phyloP scores from a whole-genome alignment of 1,284 basidiomycete genomes.

The Apiotrichum veenhuisii region DNA sequence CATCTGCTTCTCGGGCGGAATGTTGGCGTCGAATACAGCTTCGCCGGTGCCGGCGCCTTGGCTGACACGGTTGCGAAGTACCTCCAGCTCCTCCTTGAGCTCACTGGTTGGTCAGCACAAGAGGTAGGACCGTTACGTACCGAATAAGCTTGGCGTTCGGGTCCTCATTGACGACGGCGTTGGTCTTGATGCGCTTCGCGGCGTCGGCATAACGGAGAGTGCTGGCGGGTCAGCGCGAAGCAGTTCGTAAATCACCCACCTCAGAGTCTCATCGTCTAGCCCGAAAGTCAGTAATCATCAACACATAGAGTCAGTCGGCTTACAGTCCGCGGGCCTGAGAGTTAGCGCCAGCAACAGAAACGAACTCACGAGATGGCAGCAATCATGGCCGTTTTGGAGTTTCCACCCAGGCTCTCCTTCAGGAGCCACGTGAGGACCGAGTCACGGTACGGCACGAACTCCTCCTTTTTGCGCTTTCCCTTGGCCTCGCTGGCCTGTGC shows the following conservation, averaged over 20 bases:
- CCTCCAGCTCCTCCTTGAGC: constrained; percentile 93
- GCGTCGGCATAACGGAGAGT: constrained; percentile 82
- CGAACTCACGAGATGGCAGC: constrained; percentile 73
- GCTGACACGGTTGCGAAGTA: constrained; percentile 35
- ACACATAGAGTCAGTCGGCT: constrained; percentile 4
- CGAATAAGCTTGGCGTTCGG: constrained; percentile 93
- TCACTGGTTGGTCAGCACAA: constrained; percentile 73
- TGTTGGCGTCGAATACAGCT: constrained; percentile 75
- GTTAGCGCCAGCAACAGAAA: neutral
- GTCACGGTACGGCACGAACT: constrained; percentile 91
- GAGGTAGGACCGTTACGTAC: constrained; percentile 11
- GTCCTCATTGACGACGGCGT: constrained; percentile 98
- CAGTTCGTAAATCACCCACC: constrained; percentile 40
- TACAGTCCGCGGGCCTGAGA: constrained; percentile 66
- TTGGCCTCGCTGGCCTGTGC: constrained; percentile 63
- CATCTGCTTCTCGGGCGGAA: constrained; percentile 91
- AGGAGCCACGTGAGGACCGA: constrained; percentile 95
- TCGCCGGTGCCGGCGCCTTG: constrained; percentile 61
- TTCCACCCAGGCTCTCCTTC: constrained; percentile 94
- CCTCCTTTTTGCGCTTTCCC: constrained; percentile 71
- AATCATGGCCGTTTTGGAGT: constrained; percentile 84
- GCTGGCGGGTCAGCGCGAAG: constrained; percentile 14
- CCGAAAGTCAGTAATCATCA: neutral
- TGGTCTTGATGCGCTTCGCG: constrained; percentile 99
- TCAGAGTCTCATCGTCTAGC: constrained; percentile 86